Evolutionary conservation across 139 green algal species (phyloP), one percentile per base, ranked within the genome.

Genomic region (Penium margaritaceum): DNA sequence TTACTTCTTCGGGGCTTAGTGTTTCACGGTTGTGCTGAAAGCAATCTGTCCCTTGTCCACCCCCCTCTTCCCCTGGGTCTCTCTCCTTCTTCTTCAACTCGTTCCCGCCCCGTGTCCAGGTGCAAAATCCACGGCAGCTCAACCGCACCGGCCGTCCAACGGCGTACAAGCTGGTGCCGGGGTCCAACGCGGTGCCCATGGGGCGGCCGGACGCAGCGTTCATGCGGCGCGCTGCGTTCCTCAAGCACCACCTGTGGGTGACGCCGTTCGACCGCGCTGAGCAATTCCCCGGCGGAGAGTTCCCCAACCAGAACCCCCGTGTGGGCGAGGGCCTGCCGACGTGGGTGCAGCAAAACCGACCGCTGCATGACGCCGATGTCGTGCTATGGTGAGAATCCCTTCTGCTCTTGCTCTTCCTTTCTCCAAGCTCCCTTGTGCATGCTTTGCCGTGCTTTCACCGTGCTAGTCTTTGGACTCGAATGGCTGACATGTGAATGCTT

Each of bases 321-420:
- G 27, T 81, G 6, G 74, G 74, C 24, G 74, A 81, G 4, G 74
- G 74, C 34, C 54, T 81, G 27, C 29, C 57, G 7, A 51, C 54
- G n/a, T 82, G 75, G 75, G 35, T 80, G 27, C 29, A 65, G 44
- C 81, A 87, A 76, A 79, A 95, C 81, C 61, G 74, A 37, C 41
- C 54, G 2, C 77, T 94, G 32, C 37, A 66, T 21, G 79, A 85
- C 35, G 63, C 76, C 24, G 87, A 93, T 73, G 82, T 86, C 12
- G 89, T 95, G 61, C 53, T 95, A n/a, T 96, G 90, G 89, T 81
- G 35, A 30, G 74, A n/a, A n/a, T n/a, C n/a, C n/a, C n/a, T n/a
- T n/a, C n/a, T n/a, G n/a, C n/a, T n/a, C n/a, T n/a, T n/a, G n/a
- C n/a, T n/a, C n/a, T n/a, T n/a, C n/a, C n/a, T n/a, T n/a, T n/a